Base-by-base conservation (phyloP, 2,329 filamentous ascomycete species). In the Paracoccidioides lutzii region DNA sequence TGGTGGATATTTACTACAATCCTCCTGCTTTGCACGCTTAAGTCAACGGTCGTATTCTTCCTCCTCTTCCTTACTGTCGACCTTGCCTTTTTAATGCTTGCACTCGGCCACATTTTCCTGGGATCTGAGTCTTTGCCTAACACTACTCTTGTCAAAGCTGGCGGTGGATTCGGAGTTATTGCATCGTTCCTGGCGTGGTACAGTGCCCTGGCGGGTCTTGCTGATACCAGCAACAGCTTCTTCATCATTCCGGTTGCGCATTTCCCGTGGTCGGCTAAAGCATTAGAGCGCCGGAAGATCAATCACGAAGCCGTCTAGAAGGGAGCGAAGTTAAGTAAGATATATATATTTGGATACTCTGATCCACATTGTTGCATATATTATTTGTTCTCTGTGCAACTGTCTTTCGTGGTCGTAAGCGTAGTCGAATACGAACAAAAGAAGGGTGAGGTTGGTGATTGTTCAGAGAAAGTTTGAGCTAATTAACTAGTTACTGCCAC, bases 261-360 rank as follows among this genome's bases (percentile, higher is more conserved):
- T 78, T 94, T 96, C 79, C 91, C 90, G 54, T 96, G 91, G 91
- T 91, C 87, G 41, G 85, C 87, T 65, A 86, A 85, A 74, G 87
- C 82, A 54, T 81, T 80, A 59, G 78, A 82, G 70, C 80, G 83
- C 59, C 76, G 61, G 55, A 76, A 85, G 76, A 73, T 71, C 55
- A 75, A 76, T 42, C 75, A 75, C 53, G 69, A 72, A 59, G 59
- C 64, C 46, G 70, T 65, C 22, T 73, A 68, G 64, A 54, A 32
- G n/a, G 33, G 37, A 14, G 44, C 41, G 35, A 33, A 33, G 9
- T 32, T 14, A 32, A 30, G 51, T 43, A 14, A 32, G 28, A 43
- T 35, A 53, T 52, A n/a, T 42, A 10, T 52, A n/a, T 33, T 50
- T 53, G 5, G 28, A 53, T 44, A 44, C 35, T 43, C 15, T 44